Base-by-base conservation (phyloP, 352 stramenopile genomes). In the Phytophthora kernoviae region DNA sequence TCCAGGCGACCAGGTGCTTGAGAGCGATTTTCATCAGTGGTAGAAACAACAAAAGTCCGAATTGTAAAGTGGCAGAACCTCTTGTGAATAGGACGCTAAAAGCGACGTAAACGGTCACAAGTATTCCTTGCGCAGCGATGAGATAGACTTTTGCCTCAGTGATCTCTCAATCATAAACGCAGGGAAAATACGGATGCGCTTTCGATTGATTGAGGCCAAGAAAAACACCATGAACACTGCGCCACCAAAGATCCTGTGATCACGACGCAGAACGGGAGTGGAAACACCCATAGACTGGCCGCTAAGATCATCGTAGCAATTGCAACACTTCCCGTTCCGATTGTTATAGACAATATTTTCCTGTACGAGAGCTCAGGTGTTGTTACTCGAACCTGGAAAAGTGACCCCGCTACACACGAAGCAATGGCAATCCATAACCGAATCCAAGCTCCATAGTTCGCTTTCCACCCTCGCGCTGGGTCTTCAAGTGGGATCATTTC, bases 401-500 rank as follows among this genome's bases (percentile, higher is more conserved):
- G 11, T 10, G 43, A 33, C 39, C 17, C 51, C n/a, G 5, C 37
- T 12, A 54, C 30, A 39, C 34, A 45, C 2, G 22, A 57, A 0
- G 17, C 14, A 48, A 62, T 36, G 20, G 33, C 36, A 27, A 56
- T 46, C 22, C 39, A 60, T 12, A 61, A 7, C n/a, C 51, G 43
- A 1, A 62, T 21, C 1, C 30, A 57, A 0, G 30, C 50, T 1
- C 51, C 58, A 20, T 49, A 57, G 27, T 67, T 62, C 15, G 20
- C 27, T 40, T 52, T 53, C 51, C 11, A 52, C 12, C 51, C 51
- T 7, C 37, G 20, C n/a, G 49, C 32, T 32, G 51, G 58, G 10
- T 67, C 37, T 62, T 67, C 26, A 30, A 67, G 45, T 4, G 58
- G 58, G 24, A 65, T 50, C 17, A 44, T 59, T 55, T 62, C 51